A percentile compares a stretch with the other conserved stretches of the same genome.
Evolutionary conservation across 805 yeast species (phyloP).

Genomic region (Candida berthetii): DNA sequence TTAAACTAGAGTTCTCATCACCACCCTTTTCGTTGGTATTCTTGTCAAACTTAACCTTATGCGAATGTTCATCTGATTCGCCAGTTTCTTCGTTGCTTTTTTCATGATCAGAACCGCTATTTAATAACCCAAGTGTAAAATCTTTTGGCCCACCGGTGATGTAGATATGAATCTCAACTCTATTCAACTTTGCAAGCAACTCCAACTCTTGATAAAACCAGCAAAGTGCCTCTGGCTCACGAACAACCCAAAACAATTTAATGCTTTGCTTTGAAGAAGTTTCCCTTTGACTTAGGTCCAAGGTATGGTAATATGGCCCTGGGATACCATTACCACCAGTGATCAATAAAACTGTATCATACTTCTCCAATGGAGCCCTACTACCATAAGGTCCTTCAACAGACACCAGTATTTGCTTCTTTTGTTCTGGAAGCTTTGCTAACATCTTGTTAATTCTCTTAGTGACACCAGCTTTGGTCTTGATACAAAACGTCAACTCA

Average conservation of each 20-base stretch:
- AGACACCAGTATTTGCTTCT: slow-evolving; percentile 23
- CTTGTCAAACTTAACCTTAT: slow-evolving; percentile 4
- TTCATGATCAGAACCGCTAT: slow-evolving; percentile 12
- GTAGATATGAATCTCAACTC: slow-evolving; percentile 25
- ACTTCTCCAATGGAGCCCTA: slow-evolving; percentile 27
- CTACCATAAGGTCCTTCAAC: slow-evolving; percentile 60
- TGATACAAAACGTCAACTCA: slow-evolving; percentile 31
- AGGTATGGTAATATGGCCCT: slow-evolving; percentile 37
- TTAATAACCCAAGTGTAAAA: slow-evolving; percentile 1
- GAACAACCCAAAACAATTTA: slow-evolving; percentile 59
- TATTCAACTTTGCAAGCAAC: slow-evolving; percentile 22
- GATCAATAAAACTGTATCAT: slow-evolving; percentile 30
- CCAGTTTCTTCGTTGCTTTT: slow-evolving; percentile 2
- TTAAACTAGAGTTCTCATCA: slow-evolving; percentile 25
- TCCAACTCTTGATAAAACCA: slow-evolving; percentile 30
- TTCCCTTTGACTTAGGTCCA: slow-evolving; percentile 4
- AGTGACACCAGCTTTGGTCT: too few relatives aligned
- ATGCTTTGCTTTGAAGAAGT: slow-evolving; percentile 21
- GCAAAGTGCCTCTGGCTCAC: slow-evolving; percentile 41
- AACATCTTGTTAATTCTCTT: slow-evolving; percentile 28
- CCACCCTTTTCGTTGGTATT: background rate
- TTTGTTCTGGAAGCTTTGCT: slow-evolving; percentile 20
- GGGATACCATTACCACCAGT: slow-evolving; percentile 49
- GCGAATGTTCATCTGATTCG: too few relatives aligned
- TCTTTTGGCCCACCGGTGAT: slow-evolving; percentile 25